Conservation (phyloP, 208 protist genomes). For the Vickermania spadyakhi region DNA sequence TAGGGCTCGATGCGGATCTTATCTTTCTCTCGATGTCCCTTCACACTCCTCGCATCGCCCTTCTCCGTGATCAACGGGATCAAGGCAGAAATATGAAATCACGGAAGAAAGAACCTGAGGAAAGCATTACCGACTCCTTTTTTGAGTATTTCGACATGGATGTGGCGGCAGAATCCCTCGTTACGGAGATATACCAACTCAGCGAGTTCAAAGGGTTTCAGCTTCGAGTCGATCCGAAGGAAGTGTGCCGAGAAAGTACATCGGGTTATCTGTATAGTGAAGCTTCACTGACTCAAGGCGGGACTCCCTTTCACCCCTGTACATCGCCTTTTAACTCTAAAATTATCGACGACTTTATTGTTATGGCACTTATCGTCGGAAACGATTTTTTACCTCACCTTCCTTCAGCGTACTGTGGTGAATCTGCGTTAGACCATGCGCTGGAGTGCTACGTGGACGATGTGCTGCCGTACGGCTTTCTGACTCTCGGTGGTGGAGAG, state of each 20-base stretch:
- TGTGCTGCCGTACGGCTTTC: constrained; percentile 75
- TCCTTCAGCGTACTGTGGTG: constrained; percentile 65
- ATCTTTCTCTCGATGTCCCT: constrained; percentile 96
- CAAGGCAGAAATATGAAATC: constrained; percentile 29
- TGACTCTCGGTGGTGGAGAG: constrained; percentile 52
- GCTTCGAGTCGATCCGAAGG: constrained; percentile 7
- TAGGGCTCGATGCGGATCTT: constrained; percentile 98
- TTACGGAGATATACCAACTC: constrained; percentile 67
- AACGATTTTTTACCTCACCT: constrained; percentile 80
- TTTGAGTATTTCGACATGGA: constrained; percentile 78
- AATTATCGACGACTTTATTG: constrained; percentile 81
- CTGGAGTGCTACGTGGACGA: constrained; percentile 68
- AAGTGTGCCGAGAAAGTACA: constrained; percentile 11
- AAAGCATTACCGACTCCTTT: not conserved
- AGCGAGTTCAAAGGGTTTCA: constrained; percentile 30
- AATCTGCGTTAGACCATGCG: constrained; percentile 67
- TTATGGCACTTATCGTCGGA: constrained; percentile 60
- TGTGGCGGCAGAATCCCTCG: constrained; percentile 30
- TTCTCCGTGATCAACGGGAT: constrained; percentile 92
- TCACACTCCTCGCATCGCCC: constrained; percentile 91
- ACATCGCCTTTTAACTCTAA: constrained; percentile 57
- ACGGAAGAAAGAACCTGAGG: constrained; percentile 6
- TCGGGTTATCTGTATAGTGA: constrained; percentile 43
- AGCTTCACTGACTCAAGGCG: not conserved
- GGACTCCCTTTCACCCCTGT: constrained; percentile 44